phyloP scores from a whole-genome alignment of 495 filamentous ascomycete genomes.

The Talaromyces trachyspermus region DNA sequence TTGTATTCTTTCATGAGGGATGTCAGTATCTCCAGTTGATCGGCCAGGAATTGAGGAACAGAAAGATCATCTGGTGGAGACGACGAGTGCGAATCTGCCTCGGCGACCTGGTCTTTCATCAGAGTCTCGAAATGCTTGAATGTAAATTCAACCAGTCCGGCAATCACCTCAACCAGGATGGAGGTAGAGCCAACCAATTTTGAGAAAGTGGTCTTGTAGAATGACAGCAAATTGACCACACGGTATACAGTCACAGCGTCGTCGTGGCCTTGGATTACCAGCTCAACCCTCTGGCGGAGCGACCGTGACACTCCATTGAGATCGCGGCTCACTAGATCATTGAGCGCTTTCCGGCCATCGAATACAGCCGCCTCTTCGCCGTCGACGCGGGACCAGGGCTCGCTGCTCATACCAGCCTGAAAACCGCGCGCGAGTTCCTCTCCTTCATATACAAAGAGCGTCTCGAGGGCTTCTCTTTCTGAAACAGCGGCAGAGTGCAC shows the following conservation, averaged over 20 bases:
- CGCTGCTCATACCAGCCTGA: constrained; percentile 74
- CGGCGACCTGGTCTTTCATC: constrained; percentile 69
- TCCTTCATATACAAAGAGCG: constrained; percentile 85
- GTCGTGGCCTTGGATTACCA: constrained; percentile 87
- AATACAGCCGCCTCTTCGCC: constrained; percentile 55
- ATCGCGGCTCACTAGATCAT: constrained; percentile 81
- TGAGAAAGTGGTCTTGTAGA: constrained; percentile 80
- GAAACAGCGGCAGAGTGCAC: constrained; percentile 88
- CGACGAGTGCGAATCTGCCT: constrained; percentile 55
- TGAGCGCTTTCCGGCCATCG: constrained; percentile 76
- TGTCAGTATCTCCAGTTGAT: constrained; percentile 66
- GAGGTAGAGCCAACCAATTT: constrained; percentile 68
- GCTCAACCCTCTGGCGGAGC: constrained; percentile 76
- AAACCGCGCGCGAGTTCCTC: constrained; percentile 83
- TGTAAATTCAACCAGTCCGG: constrained; percentile 64
- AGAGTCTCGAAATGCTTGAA: constrained; percentile 73
- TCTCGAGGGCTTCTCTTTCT: constrained; percentile 86
- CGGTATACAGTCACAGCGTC: constrained; percentile 84
- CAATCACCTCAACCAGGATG: constrained; percentile 60
- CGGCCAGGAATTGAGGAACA: constrained; percentile 76
- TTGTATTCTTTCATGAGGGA: constrained; percentile 78
- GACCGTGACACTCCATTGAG: constrained; percentile 70
- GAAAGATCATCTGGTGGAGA: constrained; percentile 50
- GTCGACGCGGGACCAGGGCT: constrained; percentile 66
- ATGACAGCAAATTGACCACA: constrained; percentile 77